phyloP scores from a whole-genome alignment of 1,284 basidiomycete species.

The Microbotryomycetes sp. region DNA sequence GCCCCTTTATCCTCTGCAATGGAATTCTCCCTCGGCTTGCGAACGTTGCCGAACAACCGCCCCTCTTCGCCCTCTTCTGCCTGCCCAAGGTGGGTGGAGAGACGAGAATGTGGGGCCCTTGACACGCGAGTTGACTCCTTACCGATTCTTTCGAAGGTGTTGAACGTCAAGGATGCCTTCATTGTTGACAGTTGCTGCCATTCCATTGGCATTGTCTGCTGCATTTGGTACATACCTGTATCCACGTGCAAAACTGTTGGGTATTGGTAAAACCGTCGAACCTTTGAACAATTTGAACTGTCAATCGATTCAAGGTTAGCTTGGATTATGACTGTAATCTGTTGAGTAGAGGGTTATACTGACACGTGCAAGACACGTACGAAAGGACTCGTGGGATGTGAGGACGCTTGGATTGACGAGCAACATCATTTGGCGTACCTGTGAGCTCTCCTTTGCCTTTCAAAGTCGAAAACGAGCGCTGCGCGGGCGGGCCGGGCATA shows the following conservation, averaged over 20 bases:
- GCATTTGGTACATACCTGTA: neutral
- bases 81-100: too few relatives aligned
- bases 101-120: neutral
- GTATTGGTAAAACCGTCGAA: neutral
- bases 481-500: too few relatives aligned
- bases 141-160: too few relatives aligned
- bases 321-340: neutral
- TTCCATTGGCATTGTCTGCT: slow-evolving; percentile 1
- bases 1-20: too few relatives aligned
- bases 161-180: slow-evolving; percentile 1
- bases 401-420: slow-evolving; percentile 26
- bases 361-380: neutral
- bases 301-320: slow-evolving; percentile 14
- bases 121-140: neutral
- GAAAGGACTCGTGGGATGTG: slow-evolving; percentile 14
- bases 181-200: neutral
- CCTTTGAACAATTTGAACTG: slow-evolving; percentile 21
- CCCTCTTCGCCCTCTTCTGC: too few relatives aligned
- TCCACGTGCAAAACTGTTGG: slow-evolving; percentile 6
- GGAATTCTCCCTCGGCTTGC: too few relatives aligned
- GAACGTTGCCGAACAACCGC: too few relatives aligned
- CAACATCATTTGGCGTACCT: slow-evolving; percentile 12
- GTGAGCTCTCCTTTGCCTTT: slow-evolving; percentile 9
- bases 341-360: neutral
- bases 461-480: neutral